Percentiles rank a stretch among this genome's conserved stretches.
phyloP scores from a whole-genome alignment of 1,139 yeast genomes.

The Candida labiduridarum region DNA sequence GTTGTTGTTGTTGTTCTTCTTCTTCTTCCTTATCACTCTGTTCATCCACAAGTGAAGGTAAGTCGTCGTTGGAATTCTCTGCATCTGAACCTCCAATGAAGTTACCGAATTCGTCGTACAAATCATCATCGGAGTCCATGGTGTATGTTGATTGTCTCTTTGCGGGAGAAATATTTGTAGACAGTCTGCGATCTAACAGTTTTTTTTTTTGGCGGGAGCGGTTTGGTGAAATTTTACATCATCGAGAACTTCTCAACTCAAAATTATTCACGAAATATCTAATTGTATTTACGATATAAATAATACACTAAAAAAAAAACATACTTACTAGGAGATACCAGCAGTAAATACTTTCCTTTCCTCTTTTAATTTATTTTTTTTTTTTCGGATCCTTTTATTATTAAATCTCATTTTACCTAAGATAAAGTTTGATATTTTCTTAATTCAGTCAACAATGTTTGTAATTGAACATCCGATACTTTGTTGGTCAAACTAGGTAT shows the following conservation, averaged over 20 bases:
- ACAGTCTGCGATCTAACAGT: not conserved
- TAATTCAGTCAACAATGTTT: conserved; percentile 82
- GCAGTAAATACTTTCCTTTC: not conserved
- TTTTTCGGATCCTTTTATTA: not conserved
- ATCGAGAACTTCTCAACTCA: not conserved
- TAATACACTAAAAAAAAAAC: not conserved
- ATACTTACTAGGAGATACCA: not conserved
- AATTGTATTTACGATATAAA: not conserved
- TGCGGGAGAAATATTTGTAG: not conserved
- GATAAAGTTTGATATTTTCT: conserved; percentile 60
- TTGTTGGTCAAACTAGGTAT: conserved; percentile 84
- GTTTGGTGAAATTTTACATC: not conserved
- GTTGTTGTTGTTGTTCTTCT: conserved; percentile 14
- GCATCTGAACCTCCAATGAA: conserved; percentile 61
- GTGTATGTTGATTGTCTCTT: not conserved
- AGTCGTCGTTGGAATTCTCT: conserved; percentile 24
- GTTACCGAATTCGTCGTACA: conserved; percentile 86
- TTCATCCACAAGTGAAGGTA: conserved; percentile 10
- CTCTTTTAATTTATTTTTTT: not conserved
- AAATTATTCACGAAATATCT: not conserved
- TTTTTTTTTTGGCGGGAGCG: not conserved
- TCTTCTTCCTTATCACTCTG: conserved; percentile 19
- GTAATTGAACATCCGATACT: conserved; percentile 85
- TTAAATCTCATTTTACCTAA: conserved; percentile 11
- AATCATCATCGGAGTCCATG: conserved; percentile 32